Evolutionary conservation across 495 filamentous ascomycete species (phyloP), one percentile per base, ranked within the genome.

Genomic region (Penicillium atrosanguineum): DNA sequence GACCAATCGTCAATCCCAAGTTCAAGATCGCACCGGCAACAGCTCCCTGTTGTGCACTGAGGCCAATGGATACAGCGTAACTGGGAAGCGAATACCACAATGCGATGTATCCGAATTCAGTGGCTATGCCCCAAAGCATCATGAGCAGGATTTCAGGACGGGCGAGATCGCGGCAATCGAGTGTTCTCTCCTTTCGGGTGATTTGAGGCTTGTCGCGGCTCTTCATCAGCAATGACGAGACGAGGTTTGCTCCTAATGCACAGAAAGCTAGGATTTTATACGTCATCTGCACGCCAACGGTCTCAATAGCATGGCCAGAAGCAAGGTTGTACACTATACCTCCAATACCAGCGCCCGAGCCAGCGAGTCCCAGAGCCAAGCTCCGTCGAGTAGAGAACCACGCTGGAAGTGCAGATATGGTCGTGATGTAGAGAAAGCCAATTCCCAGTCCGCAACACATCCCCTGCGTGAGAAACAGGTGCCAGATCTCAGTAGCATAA

Each of bases 21-120:
- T 88, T 91, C 46, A 91, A 72, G 26, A 90, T 66, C 0, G 88
- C 89, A 2, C 79, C 80, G 4, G 87, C 74, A 15, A 87, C 67
- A 1, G 85, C 83, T 6, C 82, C 87, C 59, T 91, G 87, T 9
- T 69, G 68, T 0, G 80, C 65, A 9, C 69, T 75, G 20, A 92
- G 73, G 5, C 89, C 88, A 29, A 90, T 76, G 1, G 74, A 74
- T 29, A 69, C 62, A 2, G 84, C 84, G 66, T 87, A 92, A 55
- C 87, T 83, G 3, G 87, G 80, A 38, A 93, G 74, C 18, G 85
- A 87, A 69, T 86, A 92, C 18, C 90, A 67, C 4, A 92, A 72
- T 12, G 85, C 83, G 38, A 88, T 75, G 59, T 90, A 93, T 12
- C 85, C 86, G 11, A 31, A 31, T 31, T 88, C 77, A 37, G 76